Base-by-base conservation (phyloP, 2,329 filamentous ascomycete genomes). In the Penicillium sp. region DNA sequence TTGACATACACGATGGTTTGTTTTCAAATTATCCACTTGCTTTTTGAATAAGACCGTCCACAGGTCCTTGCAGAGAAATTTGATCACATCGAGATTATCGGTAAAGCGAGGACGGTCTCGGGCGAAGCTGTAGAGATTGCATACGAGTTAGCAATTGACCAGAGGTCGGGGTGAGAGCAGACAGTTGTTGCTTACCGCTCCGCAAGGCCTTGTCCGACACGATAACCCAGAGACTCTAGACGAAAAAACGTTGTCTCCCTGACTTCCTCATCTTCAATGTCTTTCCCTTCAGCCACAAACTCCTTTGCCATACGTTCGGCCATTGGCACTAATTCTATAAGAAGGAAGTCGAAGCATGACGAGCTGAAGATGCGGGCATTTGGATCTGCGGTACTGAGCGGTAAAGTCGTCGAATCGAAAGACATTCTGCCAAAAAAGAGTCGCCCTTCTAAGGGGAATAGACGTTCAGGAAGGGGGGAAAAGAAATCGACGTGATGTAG, bases 11-110 rank as follows among this genome's bases (percentile, higher is more conserved):
- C 93, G 79, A 69, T 99, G 93, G 67, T 99, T 99, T 8, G 93
- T 99, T 74, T 99, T 99, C 39, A 99, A 79, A 68, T 99, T 99
- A 72, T 99, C 93, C 65, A 99, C 89, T 70, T 97, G 95, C 73
- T 99, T 99, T 67, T 88, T 81, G 72, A 96, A 99, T 13, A 96
- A 82, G 16, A 97, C 78, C 29, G 84, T 90, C 93, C 93, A 99
- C 37, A 99, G 79, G 70, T 99, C 93, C 76, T 99, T 99, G 81
- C 93, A 99, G 41, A 99, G 78, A 66, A 99, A 97, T 70, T 99
- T 99, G 69, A 99, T 99, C 41, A 91, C 87, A 66, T 97, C 93
- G 35, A 99, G 82, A 3, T 91, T 91, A 62, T 95, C 90, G 54
- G 86, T 88, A 67, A 96, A 95, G 41, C 90, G 87, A 34, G 92